Conservation (phyloP, 2,329 filamentous ascomycete species). For the Aspergillus fructus region DNA sequence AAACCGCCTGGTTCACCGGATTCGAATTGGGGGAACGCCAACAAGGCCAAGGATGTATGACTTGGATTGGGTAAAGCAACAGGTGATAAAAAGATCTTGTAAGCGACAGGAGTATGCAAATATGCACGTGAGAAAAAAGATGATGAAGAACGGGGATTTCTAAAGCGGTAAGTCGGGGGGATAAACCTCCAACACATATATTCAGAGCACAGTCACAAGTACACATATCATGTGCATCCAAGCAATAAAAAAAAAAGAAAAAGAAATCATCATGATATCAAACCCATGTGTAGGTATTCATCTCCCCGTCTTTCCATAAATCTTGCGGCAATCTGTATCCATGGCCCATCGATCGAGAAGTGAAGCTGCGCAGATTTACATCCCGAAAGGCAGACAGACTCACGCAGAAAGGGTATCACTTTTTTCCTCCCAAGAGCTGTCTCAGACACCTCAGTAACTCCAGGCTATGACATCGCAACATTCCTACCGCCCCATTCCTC, state of each 20-base stretch:
- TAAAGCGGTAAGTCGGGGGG: slow-evolving; percentile 35
- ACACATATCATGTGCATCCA: slow-evolving; percentile 21
- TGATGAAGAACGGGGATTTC: slow-evolving; percentile 23
- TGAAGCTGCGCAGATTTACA: slow-evolving; percentile 39
- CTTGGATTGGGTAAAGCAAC: background rate
- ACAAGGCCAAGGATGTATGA: slow-evolving; percentile 18
- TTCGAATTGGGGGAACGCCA: background rate
- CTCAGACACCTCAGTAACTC: slow-evolving; percentile 41
- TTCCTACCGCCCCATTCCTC: slow-evolving; percentile 22
- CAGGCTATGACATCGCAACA: slow-evolving; percentile 33
- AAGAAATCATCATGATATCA: slow-evolving; percentile 31
- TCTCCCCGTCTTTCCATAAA: slow-evolving; percentile 21
- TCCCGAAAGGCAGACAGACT: slow-evolving; percentile 41
- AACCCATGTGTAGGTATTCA: slow-evolving; percentile 29
- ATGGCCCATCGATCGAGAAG: slow-evolving; percentile 31
- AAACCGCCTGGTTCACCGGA: no score
- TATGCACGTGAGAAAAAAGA: slow-evolving; percentile 4
- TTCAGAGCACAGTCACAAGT: slow-evolving; percentile 24
- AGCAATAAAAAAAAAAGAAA: slow-evolving; percentile 22
- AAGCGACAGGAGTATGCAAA: slow-evolving; percentile 11
- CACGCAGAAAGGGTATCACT: slow-evolving; percentile 45
- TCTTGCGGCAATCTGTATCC: slow-evolving; percentile 29
- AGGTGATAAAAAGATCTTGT: slow-evolving; percentile 8
- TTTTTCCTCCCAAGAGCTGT: slow-evolving; percentile 41
- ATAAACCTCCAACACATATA: slow-evolving; percentile 28